Percentiles rank a stretch among this genome's conserved stretches.
These are phyloP conservation scores for Macroventuria anomochaeta DNA, from an alignment of 2,329 filamentous ascomycete genomes.

Conservation along the genomic window DNA sequence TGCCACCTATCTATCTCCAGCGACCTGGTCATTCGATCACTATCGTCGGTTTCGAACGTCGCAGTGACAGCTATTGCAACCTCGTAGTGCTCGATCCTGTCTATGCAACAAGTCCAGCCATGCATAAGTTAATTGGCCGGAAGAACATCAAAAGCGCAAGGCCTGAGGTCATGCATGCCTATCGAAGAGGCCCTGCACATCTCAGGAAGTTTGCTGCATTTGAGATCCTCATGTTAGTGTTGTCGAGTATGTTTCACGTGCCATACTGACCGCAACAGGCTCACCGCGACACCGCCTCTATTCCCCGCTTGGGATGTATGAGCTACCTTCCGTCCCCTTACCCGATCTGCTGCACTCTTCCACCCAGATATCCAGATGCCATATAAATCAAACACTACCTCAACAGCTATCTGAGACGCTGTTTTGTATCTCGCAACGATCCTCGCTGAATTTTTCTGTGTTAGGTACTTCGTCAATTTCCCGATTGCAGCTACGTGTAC, in stretches of 20 bases:
- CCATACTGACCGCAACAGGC: slow-evolving; percentile 32
- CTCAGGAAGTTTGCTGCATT: slow-evolving; percentile 76
- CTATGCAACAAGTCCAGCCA: slow-evolving; percentile 70
- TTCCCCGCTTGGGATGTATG: slow-evolving; percentile 53
- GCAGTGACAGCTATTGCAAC: slow-evolving; percentile 67
- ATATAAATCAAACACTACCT: slow-evolving; percentile 4
- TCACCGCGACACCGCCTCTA: slow-evolving; percentile 46
- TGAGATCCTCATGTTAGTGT: slow-evolving; percentile 74
- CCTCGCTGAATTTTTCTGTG: slow-evolving; percentile 33
- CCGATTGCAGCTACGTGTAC: slow-evolving; percentile 47
- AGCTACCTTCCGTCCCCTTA: slow-evolving; percentile 22
- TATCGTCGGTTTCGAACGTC: slow-evolving; percentile 82
- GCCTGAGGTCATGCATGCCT: slow-evolving; percentile 65
- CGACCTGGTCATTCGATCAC: slow-evolving; percentile 90
- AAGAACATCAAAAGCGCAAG: slow-evolving; percentile 56
- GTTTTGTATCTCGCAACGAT: background rate
- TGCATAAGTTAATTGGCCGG: slow-evolving; percentile 65
- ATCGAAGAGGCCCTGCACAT: slow-evolving; percentile 73
- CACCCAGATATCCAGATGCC: slow-evolving; percentile 16
- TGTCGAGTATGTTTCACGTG: background rate
- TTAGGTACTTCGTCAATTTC: slow-evolving; percentile 48
- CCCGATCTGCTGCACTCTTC: slow-evolving; percentile 8
- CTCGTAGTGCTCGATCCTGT: slow-evolving; percentile 89
- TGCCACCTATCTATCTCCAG: slow-evolving; percentile 90
- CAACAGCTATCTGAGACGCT: background rate